Evolutionary conservation across 2,329 filamentous ascomycete genomes (phyloP), one percentile per base, ranked within the genome.

Genomic region (Coniochaeta sp.): DNA sequence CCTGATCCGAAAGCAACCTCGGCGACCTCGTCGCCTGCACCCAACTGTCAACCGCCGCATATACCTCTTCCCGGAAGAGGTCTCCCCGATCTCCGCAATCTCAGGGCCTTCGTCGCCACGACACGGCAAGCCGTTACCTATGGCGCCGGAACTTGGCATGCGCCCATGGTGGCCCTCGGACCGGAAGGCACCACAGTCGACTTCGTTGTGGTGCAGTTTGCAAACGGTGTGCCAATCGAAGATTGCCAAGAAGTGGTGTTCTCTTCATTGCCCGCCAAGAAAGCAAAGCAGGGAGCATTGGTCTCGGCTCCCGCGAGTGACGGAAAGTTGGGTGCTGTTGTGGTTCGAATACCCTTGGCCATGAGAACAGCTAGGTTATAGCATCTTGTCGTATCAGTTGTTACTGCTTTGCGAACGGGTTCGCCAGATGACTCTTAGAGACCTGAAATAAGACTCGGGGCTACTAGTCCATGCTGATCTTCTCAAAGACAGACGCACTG

Each of bases 121-220:
- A 87, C 86, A 2, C 81, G 82, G 26, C 91, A 96, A 76, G 93
- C 91, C 12, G 91, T 99, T 16, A 97, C 92, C 2, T 99, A 98
- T 72, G 91, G 84, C 1, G 87, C 90, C 1, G 95, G 91, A 5
- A 97, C 92, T 59, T 99, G 93, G 85, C 95, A 99, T 78, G 92
- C 93, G 62, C 95, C 95, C 0, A 98, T 99, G 93, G 89, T 92
- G 16, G 92, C 91, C 17, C 74, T 98, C 56, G 55, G 55, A 93
- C 0, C 64, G 70, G 2, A 60, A 68, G 2, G 79, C 75, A 75
- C 77, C 28, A 80, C 86, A 22, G 79, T 97, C 55, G 91, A 95
- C 70, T 98, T 97, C 73, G 84, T 96, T 5, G 93, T 98, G 1
- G 84, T 90, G 65, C 93, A 98, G 77, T 95, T 90, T 76, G 87